These are phyloP conservation scores for Macrophomina tecta DNA, from an alignment of 2,329 filamentous ascomycete species.

Conservation along the genomic window DNA sequence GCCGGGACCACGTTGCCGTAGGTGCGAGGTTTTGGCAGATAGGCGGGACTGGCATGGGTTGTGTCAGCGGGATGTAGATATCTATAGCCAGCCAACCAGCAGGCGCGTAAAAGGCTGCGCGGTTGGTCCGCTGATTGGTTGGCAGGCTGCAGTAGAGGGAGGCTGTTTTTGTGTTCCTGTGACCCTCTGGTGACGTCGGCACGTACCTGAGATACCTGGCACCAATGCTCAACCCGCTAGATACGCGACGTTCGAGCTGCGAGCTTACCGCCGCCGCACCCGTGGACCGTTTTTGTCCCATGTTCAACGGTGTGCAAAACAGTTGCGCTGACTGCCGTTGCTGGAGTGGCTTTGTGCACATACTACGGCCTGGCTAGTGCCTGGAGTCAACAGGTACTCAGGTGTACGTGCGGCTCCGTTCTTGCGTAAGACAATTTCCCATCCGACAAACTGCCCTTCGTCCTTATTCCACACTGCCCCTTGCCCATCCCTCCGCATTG, in stretches of 20 bases:
- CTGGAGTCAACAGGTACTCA: neutral
- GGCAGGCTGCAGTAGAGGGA: neutral
- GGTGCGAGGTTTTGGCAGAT: constrained; percentile 12
- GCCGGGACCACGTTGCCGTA: constrained; percentile 9
- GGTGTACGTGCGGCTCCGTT: constrained; percentile 12
- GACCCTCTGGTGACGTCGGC: neutral
- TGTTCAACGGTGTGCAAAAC: neutral
- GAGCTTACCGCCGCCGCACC: neutral
- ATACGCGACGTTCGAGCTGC: neutral
- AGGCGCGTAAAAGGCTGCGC: neutral
- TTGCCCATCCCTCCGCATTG: neutral
- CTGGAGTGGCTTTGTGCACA: neutral
- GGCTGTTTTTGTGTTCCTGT: neutral
- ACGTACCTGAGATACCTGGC: neutral
- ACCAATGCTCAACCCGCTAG: no score
- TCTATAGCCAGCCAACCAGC: constrained; percentile 2
- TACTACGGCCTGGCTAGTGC: neutral
- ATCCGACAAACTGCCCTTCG: neutral
- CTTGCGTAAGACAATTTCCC: constrained; percentile 4
- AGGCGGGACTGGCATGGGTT: constrained; percentile 10
- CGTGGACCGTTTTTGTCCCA: neutral
- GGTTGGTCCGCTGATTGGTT: neutral
- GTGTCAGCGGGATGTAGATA: constrained; percentile 9
- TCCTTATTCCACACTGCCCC: neutral
- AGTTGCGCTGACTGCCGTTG: neutral